A percentile compares a stretch with the other conserved stretches of the same genome.
Conservation (phyloP, 768 basidiomycete genomes). For the Tricholoma bakamatsutake region DNA sequence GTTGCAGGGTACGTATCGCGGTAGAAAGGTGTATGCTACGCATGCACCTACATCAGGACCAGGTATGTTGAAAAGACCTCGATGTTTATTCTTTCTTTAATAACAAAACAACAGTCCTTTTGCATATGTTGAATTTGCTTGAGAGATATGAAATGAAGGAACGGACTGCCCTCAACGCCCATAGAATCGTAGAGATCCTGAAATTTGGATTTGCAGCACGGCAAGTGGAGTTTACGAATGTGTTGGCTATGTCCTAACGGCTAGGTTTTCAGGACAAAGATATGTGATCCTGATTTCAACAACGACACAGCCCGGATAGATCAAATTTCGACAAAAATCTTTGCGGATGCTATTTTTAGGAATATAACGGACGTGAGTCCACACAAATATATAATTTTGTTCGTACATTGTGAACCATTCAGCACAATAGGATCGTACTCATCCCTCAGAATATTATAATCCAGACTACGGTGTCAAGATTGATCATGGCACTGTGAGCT, state of each 20-base stretch:
- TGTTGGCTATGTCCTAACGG: background rate
- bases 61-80: constrained; percentile 24
- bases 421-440: constrained; percentile 65
- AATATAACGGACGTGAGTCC: constrained; percentile 80
- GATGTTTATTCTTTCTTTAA: background rate
- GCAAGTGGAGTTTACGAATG: constrained; percentile 19
- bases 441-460: constrained; percentile 76
- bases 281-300: constrained; percentile 74
- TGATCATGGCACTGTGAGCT: constrained; percentile 84
- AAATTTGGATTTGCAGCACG: constrained; percentile 63
- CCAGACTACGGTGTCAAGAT: constrained; percentile 72
- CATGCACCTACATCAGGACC: constrained; percentile 85
- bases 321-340: constrained; percentile 65
- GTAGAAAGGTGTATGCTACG: constrained; percentile 77
- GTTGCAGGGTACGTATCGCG: constrained; percentile 70
- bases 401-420: background rate
- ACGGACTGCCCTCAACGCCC: constrained; percentile 58
- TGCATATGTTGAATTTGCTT: constrained; percentile 88
- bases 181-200: constrained; percentile 77
- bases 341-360: constrained; percentile 48
- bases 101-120: constrained; percentile 41
- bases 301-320: constrained; percentile 50
- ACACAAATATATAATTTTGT: background rate
- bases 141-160: constrained; percentile 63
- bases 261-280: constrained; percentile 52